Evolutionary conservation across 805 yeast genomes (phyloP), one percentile per base, ranked within the genome.

Genomic region (Barnettozyma vustinii): DNA sequence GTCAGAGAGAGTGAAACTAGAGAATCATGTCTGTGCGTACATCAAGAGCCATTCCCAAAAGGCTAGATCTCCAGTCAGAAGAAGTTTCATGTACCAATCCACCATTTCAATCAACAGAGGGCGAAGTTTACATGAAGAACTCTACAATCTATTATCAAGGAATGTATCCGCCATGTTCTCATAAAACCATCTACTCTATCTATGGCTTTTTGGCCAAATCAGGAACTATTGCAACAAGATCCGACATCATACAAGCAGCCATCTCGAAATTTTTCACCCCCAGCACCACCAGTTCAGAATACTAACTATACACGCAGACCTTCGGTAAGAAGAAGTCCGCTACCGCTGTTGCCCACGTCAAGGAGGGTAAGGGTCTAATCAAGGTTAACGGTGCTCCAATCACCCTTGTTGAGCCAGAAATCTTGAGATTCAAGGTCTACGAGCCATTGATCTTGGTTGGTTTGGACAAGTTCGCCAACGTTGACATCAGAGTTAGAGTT

Each of bases 241-340:
- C 33, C 33, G 5, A 4, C 12, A 26, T 4, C 7, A 30, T 3
- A 15, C 33, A 8, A 13, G 8, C 33, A 30, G 33, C 6, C 33
- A 13, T 13, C 33, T 30, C 33, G 33, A 30, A 30, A 30, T 30
- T 30, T 30, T 30, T 30, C 33, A 30, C 33, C 33, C 16, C 3
- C n/a, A 13, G n/a, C 16, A 30, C 12, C 33, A 12, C 33, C n/a
- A 21, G 10, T 25, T 7, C 21, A 41, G 30, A 19, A 18, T 60
- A 59, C 64, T 59, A 61, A 58, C 63, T 48, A 57, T 54, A 3
- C 18, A 25, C 20, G 13, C 18, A 91, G 96, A 94, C 98, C 77
- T 94, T 94, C 80, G 99, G 99, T 80, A 94, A 92, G 84, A 94
- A 94, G 92, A 94, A 87, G 83, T 87, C 96, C 74, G 99, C 99